Conservation (phyloP, 441 rosid species). For the Brassica hybrid region DNA sequence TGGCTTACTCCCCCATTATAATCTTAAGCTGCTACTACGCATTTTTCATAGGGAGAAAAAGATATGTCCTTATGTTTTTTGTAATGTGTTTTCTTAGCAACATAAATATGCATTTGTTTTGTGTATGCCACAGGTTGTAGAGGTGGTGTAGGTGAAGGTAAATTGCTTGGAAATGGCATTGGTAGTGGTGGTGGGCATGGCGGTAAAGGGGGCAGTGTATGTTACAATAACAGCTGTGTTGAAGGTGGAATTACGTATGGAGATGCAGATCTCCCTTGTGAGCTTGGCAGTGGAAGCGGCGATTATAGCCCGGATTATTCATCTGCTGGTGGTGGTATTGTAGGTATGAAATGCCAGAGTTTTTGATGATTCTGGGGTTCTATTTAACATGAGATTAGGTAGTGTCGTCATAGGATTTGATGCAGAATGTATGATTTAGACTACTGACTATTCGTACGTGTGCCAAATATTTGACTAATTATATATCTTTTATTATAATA, state of each 20-base stretch:
- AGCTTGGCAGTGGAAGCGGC: constrained; percentile 99
- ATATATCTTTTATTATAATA: constrained; percentile 1
- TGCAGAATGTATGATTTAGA: constrained; percentile 24
- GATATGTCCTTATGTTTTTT: constrained; percentile 18
- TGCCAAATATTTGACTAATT: constrained; percentile 10
- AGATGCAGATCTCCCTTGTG: constrained; percentile 88
- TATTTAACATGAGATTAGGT: constrained; percentile 22
- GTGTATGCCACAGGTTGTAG: constrained; percentile 78
- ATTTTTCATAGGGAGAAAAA: constrained; percentile 33
- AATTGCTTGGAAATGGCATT: constrained; percentile 67
- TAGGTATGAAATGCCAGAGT: constrained; percentile 61
- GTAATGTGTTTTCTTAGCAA: constrained; percentile 13
- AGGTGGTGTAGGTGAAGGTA: constrained; percentile 96
- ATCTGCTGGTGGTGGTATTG: constrained; percentile 94
- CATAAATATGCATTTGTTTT: constrained; percentile 22
- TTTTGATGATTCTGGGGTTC: constrained; percentile 27
- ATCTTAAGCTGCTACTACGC: constrained; percentile 36
- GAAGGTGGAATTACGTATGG: constrained; percentile 94
- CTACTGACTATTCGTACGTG: constrained; percentile 23
- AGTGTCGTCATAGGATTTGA: constrained; percentile 23
- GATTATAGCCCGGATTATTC: constrained; percentile 63
- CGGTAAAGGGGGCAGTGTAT: constrained; percentile 91
- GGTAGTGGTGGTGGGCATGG: constrained; percentile 99
- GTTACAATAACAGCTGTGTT: constrained; percentile 62
- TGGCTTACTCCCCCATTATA: constrained; percentile 26